Percentiles rank a stretch among this genome's conserved stretches.
phyloP scores from a whole-genome alignment of 73 alveolate genomes.

The Paraurostyla sp. region DNA sequence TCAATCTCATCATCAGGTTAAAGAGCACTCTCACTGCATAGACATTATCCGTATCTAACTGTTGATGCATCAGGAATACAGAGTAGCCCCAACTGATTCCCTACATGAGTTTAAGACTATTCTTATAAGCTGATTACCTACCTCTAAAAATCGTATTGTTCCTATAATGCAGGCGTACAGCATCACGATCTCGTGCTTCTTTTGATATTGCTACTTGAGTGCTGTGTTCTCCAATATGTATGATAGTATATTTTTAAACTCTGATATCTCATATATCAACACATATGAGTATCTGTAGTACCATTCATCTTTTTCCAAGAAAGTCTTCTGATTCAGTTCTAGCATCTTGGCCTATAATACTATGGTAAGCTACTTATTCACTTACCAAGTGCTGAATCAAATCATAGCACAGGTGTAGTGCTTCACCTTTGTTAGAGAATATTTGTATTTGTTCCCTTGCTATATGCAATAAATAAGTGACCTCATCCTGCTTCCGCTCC shows the following conservation, averaged over 20 bases:
- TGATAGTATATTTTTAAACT: slow-evolving; percentile 25
- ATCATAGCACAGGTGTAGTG: slow-evolving; percentile 50
- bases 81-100: slow-evolving; percentile 80
- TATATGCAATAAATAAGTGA: slow-evolving; percentile 9
- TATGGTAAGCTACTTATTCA: no score
- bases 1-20: slow-evolving; percentile 70
- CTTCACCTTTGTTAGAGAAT: slow-evolving; percentile 11
- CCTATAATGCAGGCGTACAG: slow-evolving; percentile 64
- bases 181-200: not conserved
- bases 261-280: slow-evolving; percentile 57
- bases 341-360: slow-evolving; percentile 47
- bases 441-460: slow-evolving; percentile 32
- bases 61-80: slow-evolving; percentile 63
- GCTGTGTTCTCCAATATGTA: slow-evolving; percentile 25
- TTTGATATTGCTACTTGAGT: slow-evolving; percentile 50
- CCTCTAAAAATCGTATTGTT: slow-evolving; percentile 64
- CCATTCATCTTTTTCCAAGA: slow-evolving; percentile 66
- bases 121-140: slow-evolving; percentile 4
- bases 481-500: slow-evolving; percentile 40
- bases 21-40: slow-evolving; percentile 63
- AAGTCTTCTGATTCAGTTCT: slow-evolving; percentile 37
- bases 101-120: not conserved
- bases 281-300: slow-evolving; percentile 68
- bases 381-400: slow-evolving; percentile 48
- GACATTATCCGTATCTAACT: slow-evolving; percentile 68